Percentiles rank a stretch among this genome's conserved stretches.
These are phyloP conservation scores for Schoenoplectus triqueter DNA, from an alignment of 202 grass and related monocot species.

Conservation along the genomic window DNA sequence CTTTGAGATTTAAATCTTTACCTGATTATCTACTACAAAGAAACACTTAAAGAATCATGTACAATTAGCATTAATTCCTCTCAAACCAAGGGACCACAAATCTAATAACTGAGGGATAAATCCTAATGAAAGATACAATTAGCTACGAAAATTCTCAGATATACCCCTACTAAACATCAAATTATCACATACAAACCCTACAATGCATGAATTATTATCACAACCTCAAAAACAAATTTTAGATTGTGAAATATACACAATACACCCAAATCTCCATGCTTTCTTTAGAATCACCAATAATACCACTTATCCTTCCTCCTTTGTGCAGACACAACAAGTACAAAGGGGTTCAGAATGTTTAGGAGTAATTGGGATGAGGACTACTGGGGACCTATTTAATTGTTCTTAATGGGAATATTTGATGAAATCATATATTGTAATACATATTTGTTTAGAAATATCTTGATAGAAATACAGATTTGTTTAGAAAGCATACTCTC, in stretches of 20 bases:
- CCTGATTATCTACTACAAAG: conserved; percentile 3
- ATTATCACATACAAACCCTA: conserved; percentile 14
- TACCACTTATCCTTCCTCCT: not conserved
- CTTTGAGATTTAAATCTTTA: not conserved
- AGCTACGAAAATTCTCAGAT: not conserved
- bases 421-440: not conserved
- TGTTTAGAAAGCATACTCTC: conserved; percentile 50
- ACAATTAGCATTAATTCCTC: not conserved
- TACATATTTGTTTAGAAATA: too few species aligned
- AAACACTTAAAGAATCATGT: not conserved
- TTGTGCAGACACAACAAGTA: not conserved
- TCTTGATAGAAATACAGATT: not conserved
- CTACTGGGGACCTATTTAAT: not conserved
- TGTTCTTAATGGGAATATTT: not conserved
- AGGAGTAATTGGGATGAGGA: not conserved
- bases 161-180: not conserved
- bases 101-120: not conserved
- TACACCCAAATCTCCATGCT: not conserved
- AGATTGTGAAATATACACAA: not conserved
- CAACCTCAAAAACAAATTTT: not conserved
- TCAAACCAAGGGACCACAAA: not conserved
- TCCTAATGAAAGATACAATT: not conserved
- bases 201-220: not conserved
- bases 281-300: not conserved
- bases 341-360: not conserved